Evolutionary conservation across 257 asterid genomes (phyloP).

Genomic region (Galeopsis tetrahit): DNA sequence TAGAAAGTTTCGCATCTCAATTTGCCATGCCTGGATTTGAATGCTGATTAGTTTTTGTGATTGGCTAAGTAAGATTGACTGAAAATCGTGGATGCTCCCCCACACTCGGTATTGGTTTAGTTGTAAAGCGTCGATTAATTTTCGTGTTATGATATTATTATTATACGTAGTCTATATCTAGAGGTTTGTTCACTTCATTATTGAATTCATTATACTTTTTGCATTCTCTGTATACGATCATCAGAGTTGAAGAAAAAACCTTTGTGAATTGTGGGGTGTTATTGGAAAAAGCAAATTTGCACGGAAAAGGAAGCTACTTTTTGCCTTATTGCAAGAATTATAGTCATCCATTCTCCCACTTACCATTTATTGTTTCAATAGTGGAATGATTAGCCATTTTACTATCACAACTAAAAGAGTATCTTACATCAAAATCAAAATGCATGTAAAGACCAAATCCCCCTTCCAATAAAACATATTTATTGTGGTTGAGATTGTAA

Average conservation of each 20-base stretch:
- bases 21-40: conserved; percentile 95
- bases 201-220: conserved; percentile 25
- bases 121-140: conserved; percentile 14
- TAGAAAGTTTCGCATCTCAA: conserved; percentile 81
- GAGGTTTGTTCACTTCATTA: not conserved
- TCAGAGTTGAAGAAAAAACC: not conserved
- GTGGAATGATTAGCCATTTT: conserved; percentile 44
- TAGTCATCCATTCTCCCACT: conserved; percentile 31
- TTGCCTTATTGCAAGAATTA: not conserved
- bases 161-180: not conserved
- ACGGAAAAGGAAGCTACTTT: not conserved
- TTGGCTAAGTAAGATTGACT: not conserved
- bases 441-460: conserved; percentile 22
- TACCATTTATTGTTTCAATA: conserved; percentile 35
- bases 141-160: conserved; percentile 16
- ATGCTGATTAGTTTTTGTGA: conserved; percentile 34
- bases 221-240: not conserved
- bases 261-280: not conserved
- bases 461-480: conserved; percentile 12
- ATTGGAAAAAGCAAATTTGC: not conserved
- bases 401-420: conserved; percentile 43
- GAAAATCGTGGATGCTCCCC: conserved; percentile 16
- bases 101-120: conserved; percentile 22
- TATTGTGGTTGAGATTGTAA: no score
- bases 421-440: conserved; percentile 31